These are phyloP conservation scores for Acanthamoeba lugdunensis DNA, from an alignment of 208 protist species.

Conservation along the genomic window DNA sequence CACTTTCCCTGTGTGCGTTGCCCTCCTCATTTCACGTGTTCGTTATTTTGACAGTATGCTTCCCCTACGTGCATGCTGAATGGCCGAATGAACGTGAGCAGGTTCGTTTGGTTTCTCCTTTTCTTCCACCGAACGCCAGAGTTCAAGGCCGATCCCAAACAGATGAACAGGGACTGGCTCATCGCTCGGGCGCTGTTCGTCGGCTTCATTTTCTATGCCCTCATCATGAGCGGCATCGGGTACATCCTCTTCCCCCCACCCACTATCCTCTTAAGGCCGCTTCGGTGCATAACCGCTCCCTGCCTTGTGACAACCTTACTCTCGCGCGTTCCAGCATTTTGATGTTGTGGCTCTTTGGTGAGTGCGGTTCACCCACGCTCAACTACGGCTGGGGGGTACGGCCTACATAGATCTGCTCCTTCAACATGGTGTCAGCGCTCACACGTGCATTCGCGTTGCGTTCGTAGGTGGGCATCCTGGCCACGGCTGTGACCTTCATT, in stretches of 20 bases:
- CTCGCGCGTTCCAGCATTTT: neutral
- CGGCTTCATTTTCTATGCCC: neutral
- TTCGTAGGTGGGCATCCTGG: neutral
- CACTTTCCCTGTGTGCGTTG: neutral
- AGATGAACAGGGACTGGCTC: neutral
- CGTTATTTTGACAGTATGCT: neutral
- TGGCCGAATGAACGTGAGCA: neutral
- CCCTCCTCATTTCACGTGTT: neutral
- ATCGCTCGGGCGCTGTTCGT: neutral
- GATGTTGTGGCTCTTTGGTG: neutral
- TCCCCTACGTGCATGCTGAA: neutral
- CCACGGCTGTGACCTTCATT: constrained; percentile 8
- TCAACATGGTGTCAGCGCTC: neutral
- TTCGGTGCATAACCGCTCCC: too few relatives aligned
- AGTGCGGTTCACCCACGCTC: neutral
- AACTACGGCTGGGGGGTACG: constrained; percentile 15
- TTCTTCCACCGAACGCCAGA: constrained; percentile 27
- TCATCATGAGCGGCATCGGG: constrained; percentile 34
- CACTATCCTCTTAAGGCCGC: neutral
- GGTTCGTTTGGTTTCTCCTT: constrained; percentile 4
- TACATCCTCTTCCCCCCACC: neutral
- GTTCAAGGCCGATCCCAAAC: neutral
- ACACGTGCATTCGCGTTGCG: neutral
- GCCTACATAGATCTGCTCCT: neutral
- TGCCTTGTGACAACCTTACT: neutral